Evolutionary conservation across 2,329 filamentous ascomycete species (phyloP).

Genomic region (Claviceps sp.): DNA sequence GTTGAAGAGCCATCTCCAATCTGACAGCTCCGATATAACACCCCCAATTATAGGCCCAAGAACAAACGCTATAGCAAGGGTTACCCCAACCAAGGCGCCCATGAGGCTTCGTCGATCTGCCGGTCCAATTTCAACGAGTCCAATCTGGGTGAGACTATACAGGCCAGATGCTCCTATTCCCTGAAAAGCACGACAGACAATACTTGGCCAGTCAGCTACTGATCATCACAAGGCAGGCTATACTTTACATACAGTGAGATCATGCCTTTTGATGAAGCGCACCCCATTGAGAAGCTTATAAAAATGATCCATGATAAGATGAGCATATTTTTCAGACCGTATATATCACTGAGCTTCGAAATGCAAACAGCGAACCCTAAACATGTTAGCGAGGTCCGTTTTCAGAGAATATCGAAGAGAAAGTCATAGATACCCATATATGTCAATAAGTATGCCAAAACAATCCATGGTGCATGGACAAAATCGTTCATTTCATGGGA

Average conservation of each 20-base stretch:
- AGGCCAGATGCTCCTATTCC: slow-evolving; percentile 48
- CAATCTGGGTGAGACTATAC: slow-evolving; percentile 46
- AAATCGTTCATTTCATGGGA: slow-evolving; percentile 38
- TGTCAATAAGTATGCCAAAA: slow-evolving; percentile 41
- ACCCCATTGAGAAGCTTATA: slow-evolving; percentile 40
- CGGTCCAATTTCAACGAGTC: slow-evolving; percentile 42
- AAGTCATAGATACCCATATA: slow-evolving; percentile 32
- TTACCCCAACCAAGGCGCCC: slow-evolving; percentile 40
- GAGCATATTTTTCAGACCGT: slow-evolving; percentile 38
- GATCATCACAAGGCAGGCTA: not conserved
- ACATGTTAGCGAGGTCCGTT: slow-evolving; percentile 3
- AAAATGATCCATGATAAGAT: slow-evolving; percentile 40
- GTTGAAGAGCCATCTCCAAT: slow-evolving; percentile 48
- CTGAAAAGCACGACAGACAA: slow-evolving; percentile 44
- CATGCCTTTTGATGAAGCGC: slow-evolving; percentile 37
- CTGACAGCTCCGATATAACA: slow-evolving; percentile 35
- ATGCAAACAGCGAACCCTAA: slow-evolving; percentile 42
- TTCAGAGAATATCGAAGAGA: not conserved
- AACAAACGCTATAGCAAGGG: slow-evolving; percentile 43
- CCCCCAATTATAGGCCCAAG: slow-evolving; percentile 46
- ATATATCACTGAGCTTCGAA: slow-evolving; percentile 46
- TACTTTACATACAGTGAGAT: slow-evolving; percentile 30
- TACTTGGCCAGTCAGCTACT: slow-evolving; percentile 25
- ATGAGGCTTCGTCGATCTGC: slow-evolving; percentile 38
- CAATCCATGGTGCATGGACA: slow-evolving; percentile 39